Evolutionary conservation across 2,329 filamentous ascomycete genomes (phyloP).

Genomic region (Aspergillus ruber): DNA sequence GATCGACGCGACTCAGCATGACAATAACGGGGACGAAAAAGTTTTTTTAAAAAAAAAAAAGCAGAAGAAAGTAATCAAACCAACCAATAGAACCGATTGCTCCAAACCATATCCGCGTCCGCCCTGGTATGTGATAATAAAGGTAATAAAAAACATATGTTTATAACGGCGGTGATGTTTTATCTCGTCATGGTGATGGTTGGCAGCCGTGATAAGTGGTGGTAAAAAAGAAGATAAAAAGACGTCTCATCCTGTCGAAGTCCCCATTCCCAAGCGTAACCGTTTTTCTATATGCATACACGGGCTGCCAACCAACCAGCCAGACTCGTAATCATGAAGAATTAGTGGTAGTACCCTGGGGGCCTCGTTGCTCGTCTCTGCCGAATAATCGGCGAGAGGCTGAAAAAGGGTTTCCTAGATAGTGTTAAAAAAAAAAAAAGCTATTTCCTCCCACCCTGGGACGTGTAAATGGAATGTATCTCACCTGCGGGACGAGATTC

Average conservation of each 20-base stretch:
- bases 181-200: not conserved
- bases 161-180: not conserved
- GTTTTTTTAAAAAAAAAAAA: too few relatives aligned
- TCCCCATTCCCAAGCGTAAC: not conserved
- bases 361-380: not conserved
- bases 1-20: slow-evolving; percentile 5
- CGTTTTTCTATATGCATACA: slow-evolving; percentile 1
- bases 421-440: not conserved
- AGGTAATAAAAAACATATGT: not conserved
- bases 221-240: not conserved
- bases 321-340: slow-evolving; percentile 1
- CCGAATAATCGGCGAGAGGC: not conserved
- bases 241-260: not conserved
- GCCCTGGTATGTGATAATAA: not conserved
- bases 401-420: not conserved
- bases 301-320: not conserved
- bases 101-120: slow-evolving; percentile 1
- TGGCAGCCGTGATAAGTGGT: not conserved
- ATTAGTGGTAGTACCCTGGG: not conserved
- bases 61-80: slow-evolving; percentile 1
- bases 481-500: slow-evolving; percentile 17
- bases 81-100: slow-evolving; percentile 4
- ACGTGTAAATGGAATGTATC: slow-evolving; percentile 3
- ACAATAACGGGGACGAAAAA: not conserved
- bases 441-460: not conserved